phyloP scores from a whole-genome alignment of 176 grass and related monocot species.

The Otatea glauca region DNA sequence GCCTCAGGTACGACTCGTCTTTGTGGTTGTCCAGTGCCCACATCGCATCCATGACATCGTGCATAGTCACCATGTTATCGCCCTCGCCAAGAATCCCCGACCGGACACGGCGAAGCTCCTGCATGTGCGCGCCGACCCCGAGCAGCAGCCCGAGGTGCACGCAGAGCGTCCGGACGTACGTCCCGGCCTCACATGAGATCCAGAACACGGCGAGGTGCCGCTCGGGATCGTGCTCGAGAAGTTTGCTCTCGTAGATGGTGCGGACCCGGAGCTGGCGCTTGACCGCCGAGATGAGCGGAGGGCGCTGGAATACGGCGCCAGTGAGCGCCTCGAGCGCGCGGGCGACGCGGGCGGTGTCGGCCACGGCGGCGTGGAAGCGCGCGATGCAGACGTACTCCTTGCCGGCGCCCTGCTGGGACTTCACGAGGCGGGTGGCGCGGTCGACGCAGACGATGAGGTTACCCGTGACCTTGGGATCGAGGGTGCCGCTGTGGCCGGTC shows the following conservation, averaged over 20 bases:
- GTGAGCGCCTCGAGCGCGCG: constrained; percentile 81
- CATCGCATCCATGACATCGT: constrained; percentile 83
- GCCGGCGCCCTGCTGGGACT: constrained; percentile 89
- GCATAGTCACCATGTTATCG: constrained; percentile 98
- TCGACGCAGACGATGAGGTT: constrained; percentile 97
- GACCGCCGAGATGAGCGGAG: constrained; percentile 88
- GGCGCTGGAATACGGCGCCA: constrained; percentile 87
- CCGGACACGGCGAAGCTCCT: constrained; percentile 83
- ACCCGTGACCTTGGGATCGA: constrained; percentile 95
- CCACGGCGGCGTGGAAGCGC: constrained; percentile 75
- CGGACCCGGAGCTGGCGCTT: constrained; percentile 91
- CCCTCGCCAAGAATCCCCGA: constrained; percentile 77
- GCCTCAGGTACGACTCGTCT: constrained; percentile 76
- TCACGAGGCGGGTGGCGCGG: constrained; percentile 89
- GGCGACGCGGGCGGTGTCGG: constrained; percentile 54
- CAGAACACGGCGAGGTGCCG: constrained; percentile 81
- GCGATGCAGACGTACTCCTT: constrained; percentile 92
- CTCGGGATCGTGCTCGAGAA: constrained; percentile 73
- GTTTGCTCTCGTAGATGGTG: constrained; percentile 87
- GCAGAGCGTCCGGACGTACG: constrained; percentile 85
- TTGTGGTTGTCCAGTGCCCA: constrained; percentile 74
- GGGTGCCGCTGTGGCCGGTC: constrained; percentile 82
- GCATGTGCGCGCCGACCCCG: constrained; percentile 86
- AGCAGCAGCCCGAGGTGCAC: constrained; percentile 86
- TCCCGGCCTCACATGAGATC: constrained; percentile 85